phyloP scores from a whole-genome alignment of 2,329 filamentous ascomycete species.

The Colletotrichum tabaci region DNA sequence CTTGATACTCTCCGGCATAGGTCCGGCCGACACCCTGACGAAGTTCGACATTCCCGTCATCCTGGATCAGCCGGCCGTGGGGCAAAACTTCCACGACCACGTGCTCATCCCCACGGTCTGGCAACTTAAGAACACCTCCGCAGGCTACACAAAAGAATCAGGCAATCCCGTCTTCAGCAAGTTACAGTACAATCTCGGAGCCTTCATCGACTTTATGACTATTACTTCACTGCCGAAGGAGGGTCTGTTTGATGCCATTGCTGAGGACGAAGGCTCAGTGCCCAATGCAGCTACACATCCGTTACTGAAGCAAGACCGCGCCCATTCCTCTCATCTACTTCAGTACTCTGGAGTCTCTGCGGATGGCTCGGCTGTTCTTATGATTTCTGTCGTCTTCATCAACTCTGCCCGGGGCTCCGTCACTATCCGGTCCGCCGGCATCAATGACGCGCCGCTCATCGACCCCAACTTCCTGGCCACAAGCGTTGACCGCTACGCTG shows the following conservation, averaged over 20 bases:
- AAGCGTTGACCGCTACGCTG: constrained; percentile 49
- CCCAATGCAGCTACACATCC: constrained; percentile 47
- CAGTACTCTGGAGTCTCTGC: constrained; percentile 30
- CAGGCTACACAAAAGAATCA: constrained; percentile 52
- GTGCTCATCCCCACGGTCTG: constrained; percentile 59
- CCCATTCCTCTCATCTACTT: constrained; percentile 17
- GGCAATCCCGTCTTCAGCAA: constrained; percentile 49
- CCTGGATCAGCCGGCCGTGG: constrained; percentile 63
- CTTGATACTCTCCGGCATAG: constrained; percentile 67
- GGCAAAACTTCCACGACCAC: constrained; percentile 64
- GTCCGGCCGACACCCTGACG: constrained; percentile 57
- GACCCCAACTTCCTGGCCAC: constrained; percentile 51
- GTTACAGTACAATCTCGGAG: constrained; percentile 54
- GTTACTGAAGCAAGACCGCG: constrained; percentile 48
- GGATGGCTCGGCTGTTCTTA: constrained; percentile 37
- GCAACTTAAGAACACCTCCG: constrained; percentile 50
- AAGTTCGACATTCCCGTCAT: constrained; percentile 57
- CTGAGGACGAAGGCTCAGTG: constrained; percentile 49
- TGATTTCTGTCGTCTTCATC: constrained; percentile 45
- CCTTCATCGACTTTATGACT: constrained; percentile 56
- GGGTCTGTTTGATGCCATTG: constrained; percentile 50
- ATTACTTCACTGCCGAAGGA: constrained; percentile 47
- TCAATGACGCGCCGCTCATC: constrained; percentile 45
- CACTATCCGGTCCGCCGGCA: constrained; percentile 43
- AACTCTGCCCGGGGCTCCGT: constrained; percentile 49